Evolutionary conservation across 1,284 basidiomycete genomes (phyloP).

Genomic region (Austroboletus niveus): DNA sequence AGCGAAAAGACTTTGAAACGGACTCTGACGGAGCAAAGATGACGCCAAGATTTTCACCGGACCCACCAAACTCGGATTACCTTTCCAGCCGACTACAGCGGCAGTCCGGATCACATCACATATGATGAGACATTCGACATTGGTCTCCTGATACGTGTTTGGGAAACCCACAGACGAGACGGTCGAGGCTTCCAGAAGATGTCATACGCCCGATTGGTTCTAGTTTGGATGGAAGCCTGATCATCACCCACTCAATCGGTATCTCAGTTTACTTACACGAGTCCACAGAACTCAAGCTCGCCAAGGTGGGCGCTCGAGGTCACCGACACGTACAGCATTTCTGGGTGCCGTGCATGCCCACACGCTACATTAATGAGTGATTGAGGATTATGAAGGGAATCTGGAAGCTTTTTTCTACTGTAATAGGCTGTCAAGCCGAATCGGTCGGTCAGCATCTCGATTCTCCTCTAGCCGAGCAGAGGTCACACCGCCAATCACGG

Average conservation of each 20-base stretch:
- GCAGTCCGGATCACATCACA: background rate
- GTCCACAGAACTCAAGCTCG: no score
- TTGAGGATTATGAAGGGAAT: no score
- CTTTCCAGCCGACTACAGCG: constrained; percentile 4
- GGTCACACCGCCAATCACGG: constrained; percentile 54
- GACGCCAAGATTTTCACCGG: no score
- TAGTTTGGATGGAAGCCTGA: constrained; percentile 6
- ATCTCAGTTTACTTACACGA: background rate
- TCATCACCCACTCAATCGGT: constrained; percentile 5
- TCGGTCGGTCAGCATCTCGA: constrained; percentile 37
- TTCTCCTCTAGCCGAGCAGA: constrained; percentile 42
- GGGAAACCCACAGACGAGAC: background rate
- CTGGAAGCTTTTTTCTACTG: constrained; percentile 24
- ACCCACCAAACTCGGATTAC: no score
- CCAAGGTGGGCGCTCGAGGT: background rate
- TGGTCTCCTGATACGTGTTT: background rate
- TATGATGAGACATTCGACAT: background rate
- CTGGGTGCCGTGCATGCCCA: no score
- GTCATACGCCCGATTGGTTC: constrained; percentile 2
- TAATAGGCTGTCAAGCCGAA: constrained; percentile 39
- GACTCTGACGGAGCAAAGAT: no score
- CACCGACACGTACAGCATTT: no score
- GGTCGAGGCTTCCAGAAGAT: constrained; percentile 13
- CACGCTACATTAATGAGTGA: no score
- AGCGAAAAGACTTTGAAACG: background rate